Base-by-base conservation (phyloP, 2,329 filamentous ascomycete species). In the Harringtonia aguacate region DNA sequence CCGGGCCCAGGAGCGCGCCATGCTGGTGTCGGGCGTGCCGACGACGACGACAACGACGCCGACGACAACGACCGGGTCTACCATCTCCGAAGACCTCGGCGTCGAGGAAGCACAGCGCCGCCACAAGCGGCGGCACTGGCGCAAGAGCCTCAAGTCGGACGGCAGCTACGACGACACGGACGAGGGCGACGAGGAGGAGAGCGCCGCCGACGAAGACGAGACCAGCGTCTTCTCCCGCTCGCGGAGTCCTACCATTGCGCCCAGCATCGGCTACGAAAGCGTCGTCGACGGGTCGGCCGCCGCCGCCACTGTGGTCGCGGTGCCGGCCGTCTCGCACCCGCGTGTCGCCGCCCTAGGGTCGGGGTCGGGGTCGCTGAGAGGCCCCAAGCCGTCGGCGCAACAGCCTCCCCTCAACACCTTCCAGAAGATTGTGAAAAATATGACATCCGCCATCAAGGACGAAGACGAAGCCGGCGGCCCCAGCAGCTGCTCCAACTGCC, bases 191-290 rank as follows among this genome's bases (percentile, higher is more conserved):
- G 61, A 69, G 27, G 61, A 69, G 27, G 66, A 67, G 36, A 68
- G 64, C 44, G 56, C 62, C 18, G 72, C 73, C 47, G 65, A 60
- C 18, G 70, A 68, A 29, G 46, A 48, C 17, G 60, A 57, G 24
- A 69, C 70, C 50, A 79, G 75, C 54, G 66, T 82, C 33, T 82
- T 82, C 53, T 80, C 76, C 14, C 64, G 76, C 34, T 72, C 72
- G 31, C 66, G 75, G 21, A 79, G 75, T 52, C 77, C 77, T 2
- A 73, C 75, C 1, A 59, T 67, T 21, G 62, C 67, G 35, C 64
- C 65, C 12, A 57, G 54, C 48, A 45, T 48, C 40, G 41, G 18
- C 31, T 22, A 50, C 27, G 35, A 41, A 35, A 46, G 46, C 37
- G 47, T 45, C 31, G 47, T 52, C 8, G 51, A 50, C 43, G 46